Percentiles rank a stretch among this genome's conserved stretches.
phyloP scores from a whole-genome alignment of 768 basidiomycete species.

The Gloeopeniophorella convolvens region DNA sequence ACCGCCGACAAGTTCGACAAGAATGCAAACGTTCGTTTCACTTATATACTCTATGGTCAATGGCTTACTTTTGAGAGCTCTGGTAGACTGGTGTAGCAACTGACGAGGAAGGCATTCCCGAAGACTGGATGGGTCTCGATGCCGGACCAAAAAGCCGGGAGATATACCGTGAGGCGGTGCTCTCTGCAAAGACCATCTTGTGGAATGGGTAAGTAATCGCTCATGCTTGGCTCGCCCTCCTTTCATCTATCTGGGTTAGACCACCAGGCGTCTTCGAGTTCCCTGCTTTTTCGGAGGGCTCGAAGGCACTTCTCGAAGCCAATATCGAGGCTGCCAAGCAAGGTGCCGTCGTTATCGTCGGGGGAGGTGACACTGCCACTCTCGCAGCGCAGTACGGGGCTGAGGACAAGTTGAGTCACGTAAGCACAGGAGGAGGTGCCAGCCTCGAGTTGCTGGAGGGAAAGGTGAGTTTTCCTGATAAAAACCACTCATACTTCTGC shows the following conservation, averaged over 20 bases:
- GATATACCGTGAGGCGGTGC: constrained; percentile 72
- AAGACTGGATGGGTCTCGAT: constrained; percentile 94
- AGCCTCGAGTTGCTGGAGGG: constrained; percentile 95
- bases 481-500: constrained; percentile 5
- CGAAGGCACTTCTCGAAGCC: constrained; percentile 76
- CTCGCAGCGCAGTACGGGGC: constrained; percentile 79
- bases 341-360: constrained; percentile 90
- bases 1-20: constrained; percentile 95
- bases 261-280: constrained; percentile 99
- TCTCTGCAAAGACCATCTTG: constrained; percentile 89
- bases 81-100: constrained; percentile 65
- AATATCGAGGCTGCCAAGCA: constrained; percentile 79
- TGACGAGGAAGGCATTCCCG: constrained; percentile 82
- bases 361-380: constrained; percentile 96
- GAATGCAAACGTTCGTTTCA: constrained; percentile 61
- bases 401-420: constrained; percentile 90
- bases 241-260: constrained; percentile 34
- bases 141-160: constrained; percentile 79
- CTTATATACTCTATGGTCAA: neutral
- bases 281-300: constrained; percentile 82
- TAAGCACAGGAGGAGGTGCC: constrained; percentile 93
- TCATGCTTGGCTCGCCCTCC: neutral
- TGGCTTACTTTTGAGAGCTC: neutral
- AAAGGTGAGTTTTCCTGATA: constrained; percentile 55
- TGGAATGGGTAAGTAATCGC: constrained; percentile 75